Percentiles rank a stretch among this genome's conserved stretches.
Conservation (phyloP, 495 filamentous ascomycete genomes). For the Hyphodiscus hymeniophilus region DNA sequence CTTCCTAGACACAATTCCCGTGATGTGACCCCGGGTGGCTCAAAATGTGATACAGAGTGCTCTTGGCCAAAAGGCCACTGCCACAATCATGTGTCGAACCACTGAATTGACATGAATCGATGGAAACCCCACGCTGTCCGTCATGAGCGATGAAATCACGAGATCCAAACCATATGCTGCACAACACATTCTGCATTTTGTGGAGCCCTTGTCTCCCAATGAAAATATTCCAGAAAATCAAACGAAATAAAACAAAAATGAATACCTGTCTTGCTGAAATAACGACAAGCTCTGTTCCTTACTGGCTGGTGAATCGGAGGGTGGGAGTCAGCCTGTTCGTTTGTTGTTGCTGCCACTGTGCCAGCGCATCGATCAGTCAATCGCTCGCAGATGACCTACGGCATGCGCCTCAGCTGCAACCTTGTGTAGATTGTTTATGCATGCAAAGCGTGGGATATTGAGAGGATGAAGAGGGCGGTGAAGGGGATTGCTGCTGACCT, state of each 20-base stretch:
- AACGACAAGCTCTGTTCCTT: slow-evolving; percentile 17
- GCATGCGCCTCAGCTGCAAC: slow-evolving; percentile 9
- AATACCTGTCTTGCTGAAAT: slow-evolving; percentile 20
- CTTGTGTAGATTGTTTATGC: slow-evolving; percentile 6
- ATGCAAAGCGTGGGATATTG: not conserved
- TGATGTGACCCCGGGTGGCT: slow-evolving; percentile 1
- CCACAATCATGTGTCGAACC: too few species aligned
- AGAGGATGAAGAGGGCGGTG: slow-evolving; percentile 4
- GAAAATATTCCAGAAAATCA: slow-evolving; percentile 15
- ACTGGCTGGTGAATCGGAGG: not conserved
- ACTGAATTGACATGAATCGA: not conserved
- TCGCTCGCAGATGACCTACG: slow-evolving; percentile 9
- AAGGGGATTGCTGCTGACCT: slow-evolving; percentile 9
- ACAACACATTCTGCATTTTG: slow-evolving; percentile 17
- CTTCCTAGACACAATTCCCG: slow-evolving; percentile 9
- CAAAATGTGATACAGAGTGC: too few species aligned
- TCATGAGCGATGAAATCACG: slow-evolving; percentile 16
- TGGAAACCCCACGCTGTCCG: slow-evolving; percentile 3
- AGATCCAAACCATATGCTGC: slow-evolving; percentile 18
- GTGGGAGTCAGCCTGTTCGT: slow-evolving; percentile 8
- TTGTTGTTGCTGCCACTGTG: slow-evolving; percentile 13
- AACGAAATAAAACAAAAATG: slow-evolving; percentile 4
- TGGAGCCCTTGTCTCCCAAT: slow-evolving; percentile 6
- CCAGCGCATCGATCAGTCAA: slow-evolving; percentile 15
- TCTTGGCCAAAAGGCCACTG: too few species aligned